A percentile compares a stretch with the other conserved stretches of the same genome.
These are phyloP conservation scores for Tagetes patula DNA, from an alignment of 129 eudicot species.

Conservation along the genomic window DNA sequence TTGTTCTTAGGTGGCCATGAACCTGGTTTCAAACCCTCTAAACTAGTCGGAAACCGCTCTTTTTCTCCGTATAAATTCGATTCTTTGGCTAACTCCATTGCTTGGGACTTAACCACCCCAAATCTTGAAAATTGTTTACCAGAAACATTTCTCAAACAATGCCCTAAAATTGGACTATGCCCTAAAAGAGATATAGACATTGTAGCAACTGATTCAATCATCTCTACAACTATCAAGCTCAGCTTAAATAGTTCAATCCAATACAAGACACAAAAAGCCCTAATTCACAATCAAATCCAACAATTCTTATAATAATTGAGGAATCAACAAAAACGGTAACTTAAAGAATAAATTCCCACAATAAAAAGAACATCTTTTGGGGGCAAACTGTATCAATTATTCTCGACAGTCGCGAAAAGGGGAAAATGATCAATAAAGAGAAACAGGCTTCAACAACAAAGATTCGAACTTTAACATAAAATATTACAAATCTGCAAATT, in stretches of 20 bases:
- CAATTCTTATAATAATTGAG: slow-evolving; percentile 15
- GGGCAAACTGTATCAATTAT: slow-evolving; percentile 39
- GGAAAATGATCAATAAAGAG: slow-evolving; percentile 27
- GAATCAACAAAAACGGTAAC: slow-evolving; percentile 20
- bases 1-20: slow-evolving; percentile 72
- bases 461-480: slow-evolving; percentile 46
- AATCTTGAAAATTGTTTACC: slow-evolving; percentile 32
- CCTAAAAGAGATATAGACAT: slow-evolving; percentile 47
- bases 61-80: slow-evolving; percentile 45
- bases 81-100: slow-evolving; percentile 72
- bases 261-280: not conserved
- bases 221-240: slow-evolving; percentile 26
- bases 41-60: slow-evolving; percentile 35
- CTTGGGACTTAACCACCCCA: slow-evolving; percentile 50
- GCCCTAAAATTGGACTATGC: slow-evolving; percentile 38
- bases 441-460: slow-evolving; percentile 36
- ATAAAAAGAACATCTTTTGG: slow-evolving; percentile 5
- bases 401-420: slow-evolving; percentile 33
- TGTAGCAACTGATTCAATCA: slow-evolving; percentile 65
- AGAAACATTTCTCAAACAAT: slow-evolving; percentile 33
- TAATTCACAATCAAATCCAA: slow-evolving; percentile 2
- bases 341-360: slow-evolving; percentile 24
- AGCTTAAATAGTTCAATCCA: too few relatives aligned
- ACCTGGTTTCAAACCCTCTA: slow-evolving; percentile 52
- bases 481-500: slow-evolving; percentile 34